Evolutionary conservation across 2,329 filamentous ascomycete species (phyloP), one percentile per base, ranked within the genome.

Genomic region (Ophidiomyces ophidiicola): DNA sequence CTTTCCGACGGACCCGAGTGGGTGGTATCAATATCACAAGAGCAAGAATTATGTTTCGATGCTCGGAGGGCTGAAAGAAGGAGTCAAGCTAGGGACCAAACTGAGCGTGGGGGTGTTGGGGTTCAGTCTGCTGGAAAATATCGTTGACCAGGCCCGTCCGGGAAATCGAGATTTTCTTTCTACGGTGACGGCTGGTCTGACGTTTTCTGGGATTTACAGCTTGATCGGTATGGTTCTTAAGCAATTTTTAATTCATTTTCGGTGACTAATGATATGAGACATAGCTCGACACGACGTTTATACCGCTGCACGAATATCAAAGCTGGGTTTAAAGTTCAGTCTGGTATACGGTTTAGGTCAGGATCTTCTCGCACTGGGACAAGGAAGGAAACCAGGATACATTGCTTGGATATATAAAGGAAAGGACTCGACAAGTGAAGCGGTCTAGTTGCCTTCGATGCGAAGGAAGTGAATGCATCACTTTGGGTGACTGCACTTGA

Each of bases 21-120:
- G 86, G 12, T 98, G 90, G 90, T 98, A 88, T 57, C 74, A 96
- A n/a, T 98, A 98, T 61, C 88, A 96, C 68, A 94, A 94, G 64
- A 84, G 78, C 57, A 96, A 96, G 62, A 96, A 94, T 62, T 96
- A 98, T 65, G 77, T 85, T 52, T 73, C 81, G 36, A 78, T 83
- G 52, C 71, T 81, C 15, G 82, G 81, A 4, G 88, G 82, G 0
- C 66, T 92, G 12, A 75, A 75, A 37, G 85, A 93, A 53, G 90
- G 85, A 0, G 51, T 84, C 35, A 77, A 72, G 48, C 83, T 90
- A 70, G 86, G 81, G 1, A 57, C 65, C 21, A 77, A 73, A 49
- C 69, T 92, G 4, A 74, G 75, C 3, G 65, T 80, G 32, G 87
- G 87, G 73, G 82, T 76, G 2, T 71, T 75, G 12, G 65, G 81